Percentiles rank a stretch among this genome's conserved stretches.
phyloP scores from a whole-genome alignment of 768 basidiomycete genomes.

The Arthromyces matolae region DNA sequence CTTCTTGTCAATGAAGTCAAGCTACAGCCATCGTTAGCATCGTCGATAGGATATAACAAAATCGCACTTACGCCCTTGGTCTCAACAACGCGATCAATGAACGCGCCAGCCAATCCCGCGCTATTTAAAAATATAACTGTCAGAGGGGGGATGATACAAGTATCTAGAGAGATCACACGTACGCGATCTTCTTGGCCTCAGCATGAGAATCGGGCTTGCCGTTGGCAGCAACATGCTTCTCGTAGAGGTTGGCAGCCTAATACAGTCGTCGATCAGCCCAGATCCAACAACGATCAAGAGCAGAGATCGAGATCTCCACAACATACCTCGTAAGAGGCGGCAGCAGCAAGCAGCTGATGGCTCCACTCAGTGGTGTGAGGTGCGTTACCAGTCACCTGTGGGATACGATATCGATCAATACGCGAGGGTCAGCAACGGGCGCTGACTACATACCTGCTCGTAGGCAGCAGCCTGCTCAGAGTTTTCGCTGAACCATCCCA shows the following conservation, averaged over 20 bases:
- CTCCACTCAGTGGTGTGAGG: constrained; percentile 56
- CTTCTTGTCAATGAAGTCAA: constrained; percentile 28
- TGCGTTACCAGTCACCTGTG: constrained; percentile 42
- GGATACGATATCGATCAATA: neutral
- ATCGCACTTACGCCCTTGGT: constrained; percentile 42
- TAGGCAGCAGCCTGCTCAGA: constrained; percentile 42
- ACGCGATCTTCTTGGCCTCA: constrained; percentile 56
- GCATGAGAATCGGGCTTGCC: constrained; percentile 50
- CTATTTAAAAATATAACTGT: constrained; percentile 19
- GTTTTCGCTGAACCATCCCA: constrained; percentile 42
- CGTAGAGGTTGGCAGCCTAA: constrained; percentile 63
- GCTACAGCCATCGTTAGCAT: constrained; percentile 26
- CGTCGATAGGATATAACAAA: neutral
- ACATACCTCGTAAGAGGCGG: constrained; percentile 59
- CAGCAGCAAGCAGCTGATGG: constrained; percentile 66
- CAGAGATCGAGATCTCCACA: no score
- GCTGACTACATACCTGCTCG: constrained; percentile 28
- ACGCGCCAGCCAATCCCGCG: constrained; percentile 53
- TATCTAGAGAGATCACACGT: neutral
- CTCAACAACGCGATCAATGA: constrained; percentile 54
- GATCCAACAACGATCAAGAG: neutral
- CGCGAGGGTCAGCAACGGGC: neutral
- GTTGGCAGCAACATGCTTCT: constrained; percentile 45
- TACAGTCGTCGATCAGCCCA: neutral
- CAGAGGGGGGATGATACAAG: neutral